These are phyloP conservation scores for Phytopythium aichiense DNA, from an alignment of 352 stramenopile species.

Conservation along the genomic window DNA sequence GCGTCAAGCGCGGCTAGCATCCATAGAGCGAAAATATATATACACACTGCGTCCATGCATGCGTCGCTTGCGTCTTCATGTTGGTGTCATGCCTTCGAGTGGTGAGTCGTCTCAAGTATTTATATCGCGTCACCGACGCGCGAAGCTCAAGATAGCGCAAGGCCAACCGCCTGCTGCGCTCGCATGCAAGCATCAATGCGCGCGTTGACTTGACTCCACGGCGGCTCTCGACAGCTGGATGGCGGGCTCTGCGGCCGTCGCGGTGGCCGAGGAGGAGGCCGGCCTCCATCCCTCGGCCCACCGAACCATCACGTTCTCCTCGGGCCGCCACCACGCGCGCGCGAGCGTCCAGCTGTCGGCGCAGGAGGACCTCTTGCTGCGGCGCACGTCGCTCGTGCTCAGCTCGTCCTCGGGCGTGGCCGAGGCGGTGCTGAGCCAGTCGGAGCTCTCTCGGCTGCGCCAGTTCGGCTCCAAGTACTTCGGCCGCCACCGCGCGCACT, in stretches of 20 bases:
- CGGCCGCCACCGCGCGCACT: constrained; percentile 7
- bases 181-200: too few relatives aligned
- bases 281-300: neutral
- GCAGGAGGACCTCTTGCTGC: constrained; percentile 37
- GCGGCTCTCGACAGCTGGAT: too few relatives aligned
- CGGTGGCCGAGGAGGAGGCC: too few relatives aligned
- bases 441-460: constrained; percentile 36
- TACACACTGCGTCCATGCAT: too few relatives aligned
- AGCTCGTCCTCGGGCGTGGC: constrained; percentile 27
- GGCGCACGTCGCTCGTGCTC: constrained; percentile 50
- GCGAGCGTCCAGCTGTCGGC: constrained; percentile 20
- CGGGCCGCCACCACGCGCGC: neutral
- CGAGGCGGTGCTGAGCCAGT: constrained; percentile 34
- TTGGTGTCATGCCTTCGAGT: too few relatives aligned
- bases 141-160: too few relatives aligned
- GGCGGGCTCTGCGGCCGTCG: too few relatives aligned
- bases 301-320: constrained; percentile 1
- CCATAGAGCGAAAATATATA: neutral
- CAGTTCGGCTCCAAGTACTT: constrained; percentile 38
- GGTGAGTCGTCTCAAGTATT: too few relatives aligned
- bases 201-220: too few relatives aligned
- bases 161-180: too few relatives aligned
- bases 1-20: neutral
- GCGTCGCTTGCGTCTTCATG: too few relatives aligned
- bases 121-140: too few relatives aligned